Evolutionary conservation across 306 rosid genomes (phyloP), one percentile per base, ranked within the genome.

Genomic region (Rubus parviflorus): DNA sequence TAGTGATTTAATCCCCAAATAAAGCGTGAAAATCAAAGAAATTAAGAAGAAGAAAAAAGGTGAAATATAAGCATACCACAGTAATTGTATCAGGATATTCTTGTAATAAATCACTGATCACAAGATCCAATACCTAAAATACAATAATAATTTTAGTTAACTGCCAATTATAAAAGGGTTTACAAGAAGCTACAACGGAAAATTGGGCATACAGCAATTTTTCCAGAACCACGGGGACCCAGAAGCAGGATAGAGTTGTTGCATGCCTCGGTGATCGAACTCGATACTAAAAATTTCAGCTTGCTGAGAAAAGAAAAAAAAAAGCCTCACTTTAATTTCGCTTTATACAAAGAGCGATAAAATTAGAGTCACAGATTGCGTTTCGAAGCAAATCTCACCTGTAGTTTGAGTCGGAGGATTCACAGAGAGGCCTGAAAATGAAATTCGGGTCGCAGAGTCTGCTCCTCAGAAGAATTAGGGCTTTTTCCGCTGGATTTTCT

Each of bases 221-320:
- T 95, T 41, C 98, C 97, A 9, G 90, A 87, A 76, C 97, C 98
- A 8, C 98, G 96, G 13, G 97, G 92, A 64, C 98, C 98, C 37
- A 92, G 90, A 72, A 95, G 98, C 67, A 95, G 85, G 63, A 95
- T 87, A 19, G 98, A 95, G 71, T 89, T 95, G 85, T 92, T 95
- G 75, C 97, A 92, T 7, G 92, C 98, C 74, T 90, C 98, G 3
- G 91, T 86, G 20, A 95, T 77, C 25, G 98, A 95, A 87, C 90
- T 83, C 13, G 97, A 89, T 25, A 95, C 73, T 64, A 90, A 88
- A 83, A 90, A 95, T 76, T 95, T 92, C 82, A 95, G 61, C 74
- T 95, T 92, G 81, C 97, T 95, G 90, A 30, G 30, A 57, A 79
- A 81, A 38, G n/a, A 43, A 11, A 0, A 53, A 19, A 25, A 40